These are phyloP conservation scores for Kodamaea laetipori DNA, from an alignment of 805 yeast species.

Conservation along the genomic window DNA sequence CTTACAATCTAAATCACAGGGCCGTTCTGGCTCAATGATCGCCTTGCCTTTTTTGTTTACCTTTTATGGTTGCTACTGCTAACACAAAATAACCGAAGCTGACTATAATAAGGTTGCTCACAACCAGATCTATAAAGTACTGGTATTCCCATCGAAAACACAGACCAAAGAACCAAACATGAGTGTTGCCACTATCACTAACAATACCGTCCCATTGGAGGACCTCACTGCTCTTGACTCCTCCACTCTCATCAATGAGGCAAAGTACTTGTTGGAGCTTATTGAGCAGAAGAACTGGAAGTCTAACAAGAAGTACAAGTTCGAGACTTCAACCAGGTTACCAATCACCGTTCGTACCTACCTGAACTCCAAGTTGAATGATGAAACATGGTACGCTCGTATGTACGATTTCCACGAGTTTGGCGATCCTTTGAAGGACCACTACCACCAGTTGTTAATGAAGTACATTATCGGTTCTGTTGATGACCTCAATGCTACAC, in stretches of 20 bases:
- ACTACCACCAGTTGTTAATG: slow-evolving; percentile 14
- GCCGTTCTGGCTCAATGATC: background rate
- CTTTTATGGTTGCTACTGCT: slow-evolving; percentile 7
- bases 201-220: slow-evolving; percentile 15
- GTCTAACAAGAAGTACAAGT: slow-evolving; percentile 15
- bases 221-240: slow-evolving; percentile 17
- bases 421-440: slow-evolving; percentile 15
- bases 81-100: slow-evolving; percentile 1
- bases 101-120: slow-evolving; percentile 4
- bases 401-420: slow-evolving; percentile 17
- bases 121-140: too few relatives aligned
- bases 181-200: slow-evolving; percentile 16
- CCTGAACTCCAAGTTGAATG: slow-evolving; percentile 16
- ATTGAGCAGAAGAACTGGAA: slow-evolving; percentile 17
- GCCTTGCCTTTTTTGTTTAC: background rate
- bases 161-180: too few relatives aligned
- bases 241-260: slow-evolving; percentile 14
- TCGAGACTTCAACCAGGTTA: slow-evolving; percentile 11
- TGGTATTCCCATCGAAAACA: too few relatives aligned
- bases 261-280: slow-evolving; percentile 16
- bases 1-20: too few relatives aligned
- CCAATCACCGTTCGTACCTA: slow-evolving; percentile 17
- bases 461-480: slow-evolving; percentile 17
- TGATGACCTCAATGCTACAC: slow-evolving; percentile 24
- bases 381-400: slow-evolving; percentile 18